Evolutionary conservation across 1,284 basidiomycete species (phyloP).

Genomic region (Trichosporon sp.): DNA sequence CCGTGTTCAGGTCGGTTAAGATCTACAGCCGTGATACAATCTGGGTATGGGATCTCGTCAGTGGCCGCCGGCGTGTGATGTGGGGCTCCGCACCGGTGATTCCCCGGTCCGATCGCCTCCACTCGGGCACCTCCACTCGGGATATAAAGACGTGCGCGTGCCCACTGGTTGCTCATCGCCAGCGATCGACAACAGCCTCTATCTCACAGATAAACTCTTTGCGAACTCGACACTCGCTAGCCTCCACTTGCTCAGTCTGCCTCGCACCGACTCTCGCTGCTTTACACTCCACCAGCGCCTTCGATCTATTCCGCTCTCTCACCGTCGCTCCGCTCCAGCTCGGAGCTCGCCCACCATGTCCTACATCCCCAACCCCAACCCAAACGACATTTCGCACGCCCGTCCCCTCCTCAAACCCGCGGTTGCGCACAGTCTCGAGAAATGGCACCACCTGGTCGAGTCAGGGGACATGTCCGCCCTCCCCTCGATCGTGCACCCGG

Average conservation of each 20-base stretch:
- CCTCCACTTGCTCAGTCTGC: too few relatives aligned
- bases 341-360: background rate
- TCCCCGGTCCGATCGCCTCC: too few relatives aligned
- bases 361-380: background rate
- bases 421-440: slow-evolving; percentile 24
- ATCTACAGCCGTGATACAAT: background rate
- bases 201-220: too few relatives aligned
- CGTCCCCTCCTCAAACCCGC: slow-evolving; percentile 2
- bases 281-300: too few relatives aligned
- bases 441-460: slow-evolving; percentile 31
- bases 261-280: too few relatives aligned
- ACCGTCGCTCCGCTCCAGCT: background rate
- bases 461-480: slow-evolving; percentile 20
- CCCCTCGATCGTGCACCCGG: slow-evolving; percentile 27
- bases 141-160: too few relatives aligned
- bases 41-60: background rate
- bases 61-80: background rate
- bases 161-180: too few relatives aligned
- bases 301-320: background rate
- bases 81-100: too few relatives aligned
- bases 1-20: too few relatives aligned
- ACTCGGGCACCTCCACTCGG: too few relatives aligned
- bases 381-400: slow-evolving; percentile 3
- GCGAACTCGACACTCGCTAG: too few relatives aligned
- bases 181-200: too few relatives aligned